Percentiles rank a stretch among this genome's conserved stretches.
Evolutionary conservation across 768 basidiomycete genomes (phyloP).

Genomic region (Trametes cinnabarina): DNA sequence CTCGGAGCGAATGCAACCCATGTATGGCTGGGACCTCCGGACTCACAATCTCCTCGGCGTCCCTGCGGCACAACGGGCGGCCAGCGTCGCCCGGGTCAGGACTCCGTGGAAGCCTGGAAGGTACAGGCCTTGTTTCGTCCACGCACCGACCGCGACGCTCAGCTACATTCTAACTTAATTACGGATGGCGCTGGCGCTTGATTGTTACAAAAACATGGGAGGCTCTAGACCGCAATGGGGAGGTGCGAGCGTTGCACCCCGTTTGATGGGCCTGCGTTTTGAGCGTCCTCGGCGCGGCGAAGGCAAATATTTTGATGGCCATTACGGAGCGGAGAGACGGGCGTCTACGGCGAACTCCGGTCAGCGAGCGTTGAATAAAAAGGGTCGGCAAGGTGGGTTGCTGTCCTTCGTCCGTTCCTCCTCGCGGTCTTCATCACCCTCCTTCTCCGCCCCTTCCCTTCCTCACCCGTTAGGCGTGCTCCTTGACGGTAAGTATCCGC

Average conservation of each 20-base stretch:
- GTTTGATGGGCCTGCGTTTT: neutral
- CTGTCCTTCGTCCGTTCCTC: conserved; percentile 8
- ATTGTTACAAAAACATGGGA: neutral
- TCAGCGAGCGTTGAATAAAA: conserved; percentile 11
- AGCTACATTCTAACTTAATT: neutral
- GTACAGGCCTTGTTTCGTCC: neutral
- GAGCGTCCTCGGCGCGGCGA: neutral
- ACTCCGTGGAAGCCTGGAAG: neutral
- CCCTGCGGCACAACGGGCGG: neutral
- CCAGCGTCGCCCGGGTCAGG: neutral
- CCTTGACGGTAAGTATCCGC: conserved; percentile 23
- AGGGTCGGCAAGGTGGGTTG: neutral
- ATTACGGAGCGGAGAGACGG: neutral
- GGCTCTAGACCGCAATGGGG: neutral
- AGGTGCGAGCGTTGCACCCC: neutral
- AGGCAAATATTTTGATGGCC: conserved; percentile 2
- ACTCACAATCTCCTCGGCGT: neutral
- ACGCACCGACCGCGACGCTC: neutral
- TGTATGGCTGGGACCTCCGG: neutral
- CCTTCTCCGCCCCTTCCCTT: conserved; percentile 15
- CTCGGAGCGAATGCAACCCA: neutral
- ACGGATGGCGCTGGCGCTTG: neutral
- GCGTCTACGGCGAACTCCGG: conserved; percentile 7
- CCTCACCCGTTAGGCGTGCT: conserved; percentile 20
- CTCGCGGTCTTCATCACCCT: conserved; percentile 25